These are phyloP conservation scores for Euphrasia confusa DNA, from an alignment of 257 asterid genomes.

Conservation along the genomic window DNA sequence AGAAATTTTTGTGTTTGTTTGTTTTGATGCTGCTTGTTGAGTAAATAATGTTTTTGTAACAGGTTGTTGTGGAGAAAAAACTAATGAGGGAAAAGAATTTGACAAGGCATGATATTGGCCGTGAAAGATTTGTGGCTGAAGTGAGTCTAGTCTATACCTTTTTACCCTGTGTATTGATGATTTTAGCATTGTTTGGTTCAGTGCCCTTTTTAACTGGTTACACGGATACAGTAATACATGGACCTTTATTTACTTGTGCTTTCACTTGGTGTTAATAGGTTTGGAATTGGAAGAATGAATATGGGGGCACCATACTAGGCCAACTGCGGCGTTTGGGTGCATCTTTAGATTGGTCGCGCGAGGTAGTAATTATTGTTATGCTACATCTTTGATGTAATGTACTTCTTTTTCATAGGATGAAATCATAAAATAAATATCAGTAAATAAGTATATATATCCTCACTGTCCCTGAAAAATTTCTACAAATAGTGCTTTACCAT, in stretches of 20 bases:
- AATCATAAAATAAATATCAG: neutral
- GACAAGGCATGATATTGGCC: constrained; percentile 86
- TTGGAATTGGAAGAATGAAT: constrained; percentile 88
- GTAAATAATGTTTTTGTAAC: constrained; percentile 21
- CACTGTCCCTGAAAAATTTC: constrained; percentile 3
- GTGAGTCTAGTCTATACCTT: constrained; percentile 40
- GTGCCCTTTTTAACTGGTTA: neutral
- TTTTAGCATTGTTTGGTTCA: constrained; percentile 10
- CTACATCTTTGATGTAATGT: constrained; percentile 17
- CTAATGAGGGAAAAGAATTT: constrained; percentile 65
- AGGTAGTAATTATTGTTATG: constrained; percentile 42
- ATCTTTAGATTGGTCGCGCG: constrained; percentile 88
- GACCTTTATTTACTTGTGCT: constrained; percentile 17
- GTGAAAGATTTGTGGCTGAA: constrained; percentile 58
- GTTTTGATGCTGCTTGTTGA: constrained; percentile 2
- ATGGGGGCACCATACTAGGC: constrained; percentile 81
- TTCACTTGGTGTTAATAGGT: constrained; percentile 44
- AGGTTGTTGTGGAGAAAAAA: constrained; percentile 96
- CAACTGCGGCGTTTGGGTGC: constrained; percentile 94
- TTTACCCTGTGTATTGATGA: constrained; percentile 9
- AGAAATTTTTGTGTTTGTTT: neutral
- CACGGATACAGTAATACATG: neutral
- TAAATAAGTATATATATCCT: neutral
- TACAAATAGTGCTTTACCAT: constrained; percentile 71
- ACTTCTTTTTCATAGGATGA: neutral